phyloP scores from a whole-genome alignment of 2,329 filamentous ascomycete species.

The Hypocrella siamensis region DNA sequence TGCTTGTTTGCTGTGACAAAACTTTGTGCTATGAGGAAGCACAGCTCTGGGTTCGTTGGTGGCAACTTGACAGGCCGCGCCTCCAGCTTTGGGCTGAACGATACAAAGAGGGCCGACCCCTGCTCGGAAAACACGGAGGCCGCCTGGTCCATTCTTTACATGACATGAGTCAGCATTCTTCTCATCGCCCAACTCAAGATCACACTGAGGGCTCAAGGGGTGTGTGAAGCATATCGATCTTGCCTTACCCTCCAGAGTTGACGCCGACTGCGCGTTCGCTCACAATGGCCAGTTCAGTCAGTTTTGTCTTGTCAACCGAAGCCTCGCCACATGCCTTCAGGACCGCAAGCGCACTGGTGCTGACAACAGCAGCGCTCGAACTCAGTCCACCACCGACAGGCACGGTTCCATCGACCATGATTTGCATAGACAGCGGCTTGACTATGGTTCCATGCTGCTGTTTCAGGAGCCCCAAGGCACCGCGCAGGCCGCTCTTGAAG shows the following conservation, averaged over 20 bases:
- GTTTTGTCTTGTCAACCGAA: slow-evolving; percentile 72
- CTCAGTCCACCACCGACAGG: slow-evolving; percentile 84
- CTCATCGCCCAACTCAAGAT: background rate
- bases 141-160: slow-evolving; percentile 78
- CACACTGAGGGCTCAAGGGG: background rate
- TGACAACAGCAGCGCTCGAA: slow-evolving; percentile 88
- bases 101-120: slow-evolving; percentile 77
- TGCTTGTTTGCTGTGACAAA: slow-evolving; percentile 93
- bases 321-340: slow-evolving; percentile 71
- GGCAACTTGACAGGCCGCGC: slow-evolving; percentile 73
- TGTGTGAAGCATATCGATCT: background rate
- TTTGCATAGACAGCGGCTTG: slow-evolving; percentile 59
- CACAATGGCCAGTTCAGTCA: slow-evolving; percentile 86
- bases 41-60: slow-evolving; percentile 63
- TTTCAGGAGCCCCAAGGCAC: slow-evolving; percentile 63
- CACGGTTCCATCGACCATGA: slow-evolving; percentile 82
- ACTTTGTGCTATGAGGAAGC: slow-evolving; percentile 86
- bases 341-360: slow-evolving; percentile 74
- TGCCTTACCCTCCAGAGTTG: slow-evolving; percentile 73
- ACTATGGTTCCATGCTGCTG: slow-evolving; percentile 48
- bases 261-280: slow-evolving; percentile 90
- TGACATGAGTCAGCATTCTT: background rate
- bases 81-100: slow-evolving; percentile 65
- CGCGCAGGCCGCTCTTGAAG: slow-evolving; percentile 82
- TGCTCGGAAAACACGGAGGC: slow-evolving; percentile 86